phyloP scores from a whole-genome alignment of 805 yeast genomes.

The Ogataea zsoltii region DNA sequence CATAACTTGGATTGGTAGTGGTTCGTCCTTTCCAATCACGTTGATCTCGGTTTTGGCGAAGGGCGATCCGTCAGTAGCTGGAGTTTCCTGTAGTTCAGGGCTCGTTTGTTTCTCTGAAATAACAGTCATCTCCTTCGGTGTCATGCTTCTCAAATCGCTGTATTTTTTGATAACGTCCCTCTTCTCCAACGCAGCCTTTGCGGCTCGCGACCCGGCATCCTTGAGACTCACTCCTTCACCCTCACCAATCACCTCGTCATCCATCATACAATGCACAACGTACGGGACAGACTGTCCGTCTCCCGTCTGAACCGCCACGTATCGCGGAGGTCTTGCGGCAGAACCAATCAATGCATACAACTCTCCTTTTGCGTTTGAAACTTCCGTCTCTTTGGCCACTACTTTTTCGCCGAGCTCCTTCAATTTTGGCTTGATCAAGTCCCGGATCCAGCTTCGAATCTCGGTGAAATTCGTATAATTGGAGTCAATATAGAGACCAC shows the following conservation, averaged over 20 bases:
- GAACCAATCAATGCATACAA: conserved; percentile 79
- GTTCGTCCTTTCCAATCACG: not conserved
- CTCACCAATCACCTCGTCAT: conserved; percentile 63
- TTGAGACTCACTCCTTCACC: conserved; percentile 72
- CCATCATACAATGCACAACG: conserved; percentile 65
- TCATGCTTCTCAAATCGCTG: conserved; percentile 53
- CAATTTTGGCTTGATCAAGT: conserved; percentile 50
- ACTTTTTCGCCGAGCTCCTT: conserved; percentile 19
- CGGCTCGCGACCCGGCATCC: conserved; percentile 84
- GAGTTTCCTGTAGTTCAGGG: not conserved
- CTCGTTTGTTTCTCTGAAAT: conserved; percentile 5
- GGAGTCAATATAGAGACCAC: conserved; percentile 68
- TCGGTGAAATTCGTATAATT: conserved; percentile 45
- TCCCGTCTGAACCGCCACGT: conserved; percentile 48
- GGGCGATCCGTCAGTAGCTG: not conserved
- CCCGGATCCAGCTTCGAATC: conserved; percentile 57
- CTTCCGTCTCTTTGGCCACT: conserved; percentile 43
- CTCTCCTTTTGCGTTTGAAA: conserved; percentile 69
- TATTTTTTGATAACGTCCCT: conserved; percentile 62
- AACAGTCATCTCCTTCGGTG: conserved; percentile 40
- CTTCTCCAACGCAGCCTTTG: conserved; percentile 71
- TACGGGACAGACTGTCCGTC: conserved; percentile 54
- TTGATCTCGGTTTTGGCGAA: conserved; percentile 2
- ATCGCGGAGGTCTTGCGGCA: conserved; percentile 63
- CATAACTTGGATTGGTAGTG: conserved; percentile 7